phyloP scores from a whole-genome alignment of 177 flowering plant genomes.

The Tripterygium wilfordii region DNA sequence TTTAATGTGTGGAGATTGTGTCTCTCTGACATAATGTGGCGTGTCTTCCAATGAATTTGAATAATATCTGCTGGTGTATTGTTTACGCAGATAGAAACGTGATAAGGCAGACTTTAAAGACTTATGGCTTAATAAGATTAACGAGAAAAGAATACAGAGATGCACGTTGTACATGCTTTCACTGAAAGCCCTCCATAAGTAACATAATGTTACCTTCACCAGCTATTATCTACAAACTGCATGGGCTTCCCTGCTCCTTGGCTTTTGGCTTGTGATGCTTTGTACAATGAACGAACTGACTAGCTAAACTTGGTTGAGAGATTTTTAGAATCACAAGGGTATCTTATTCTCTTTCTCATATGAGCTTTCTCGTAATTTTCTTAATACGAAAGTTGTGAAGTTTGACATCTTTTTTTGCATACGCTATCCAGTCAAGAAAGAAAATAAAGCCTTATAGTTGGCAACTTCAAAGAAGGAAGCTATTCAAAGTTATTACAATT shows the following conservation, averaged over 20 bases:
- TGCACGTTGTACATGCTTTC: constrained; percentile 29
- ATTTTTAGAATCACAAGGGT: constrained; percentile 20
- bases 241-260: constrained; percentile 18
- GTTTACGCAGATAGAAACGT: constrained; percentile 67
- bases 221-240: constrained; percentile 25
- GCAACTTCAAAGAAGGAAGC: constrained; percentile 46
- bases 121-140: constrained; percentile 50
- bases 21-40: constrained; percentile 18
- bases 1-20: background rate
- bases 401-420: constrained; percentile 54
- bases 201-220: constrained; percentile 31
- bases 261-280: constrained; percentile 33
- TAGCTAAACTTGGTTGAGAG: constrained; percentile 31
- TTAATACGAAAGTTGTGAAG: constrained; percentile 6
- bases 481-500: constrained; percentile 43
- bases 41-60: constrained; percentile 17
- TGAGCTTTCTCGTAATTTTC: constrained; percentile 8
- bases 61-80: constrained; percentile 44
- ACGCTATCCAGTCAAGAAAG: constrained; percentile 75
- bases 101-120: constrained; percentile 53
- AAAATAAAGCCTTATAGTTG: constrained; percentile 62
- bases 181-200: constrained; percentile 39
- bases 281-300: constrained; percentile 20
- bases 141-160: constrained; percentile 48
- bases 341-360: constrained; percentile 5